phyloP scores from a whole-genome alignment of 2,329 filamentous ascomycete genomes.

The Ophiocordyceps camponoti-floridani region DNA sequence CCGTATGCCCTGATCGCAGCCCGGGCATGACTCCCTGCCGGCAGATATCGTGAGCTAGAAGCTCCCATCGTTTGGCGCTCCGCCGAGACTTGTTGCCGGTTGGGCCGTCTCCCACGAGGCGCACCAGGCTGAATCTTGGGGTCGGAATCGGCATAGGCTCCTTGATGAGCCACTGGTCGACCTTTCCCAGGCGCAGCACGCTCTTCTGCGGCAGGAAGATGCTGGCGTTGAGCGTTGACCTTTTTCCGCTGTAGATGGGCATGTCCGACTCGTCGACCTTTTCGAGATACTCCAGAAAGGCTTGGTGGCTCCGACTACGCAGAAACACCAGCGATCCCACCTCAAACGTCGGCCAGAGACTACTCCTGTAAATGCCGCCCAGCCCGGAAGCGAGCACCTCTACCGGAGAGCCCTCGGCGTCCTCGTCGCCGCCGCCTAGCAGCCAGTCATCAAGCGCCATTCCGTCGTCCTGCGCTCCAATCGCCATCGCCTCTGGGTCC shows the following conservation, averaged over 20 bases:
- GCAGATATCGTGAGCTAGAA: slow-evolving; percentile 18
- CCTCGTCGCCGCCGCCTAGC: slow-evolving; percentile 3
- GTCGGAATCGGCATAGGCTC: slow-evolving; percentile 9
- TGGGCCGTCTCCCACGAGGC: neutral
- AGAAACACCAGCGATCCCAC: slow-evolving; percentile 33
- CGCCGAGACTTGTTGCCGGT: no score
- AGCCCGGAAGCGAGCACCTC: slow-evolving; percentile 15
- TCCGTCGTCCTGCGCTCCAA: neutral
- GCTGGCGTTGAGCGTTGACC: slow-evolving; percentile 35
- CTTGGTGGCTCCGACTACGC: slow-evolving; percentile 24
- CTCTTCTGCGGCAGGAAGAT: slow-evolving; percentile 32
- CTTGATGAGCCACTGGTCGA: slow-evolving; percentile 4
- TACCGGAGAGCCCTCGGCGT: slow-evolving; percentile 6
- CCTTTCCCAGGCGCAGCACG: slow-evolving; percentile 30
- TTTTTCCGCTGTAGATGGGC: slow-evolving; percentile 26
- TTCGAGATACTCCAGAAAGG: slow-evolving; percentile 32
- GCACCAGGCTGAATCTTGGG: slow-evolving; percentile 5
- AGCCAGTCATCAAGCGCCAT: slow-evolving; percentile 1
- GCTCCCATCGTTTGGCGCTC: slow-evolving; percentile 15
- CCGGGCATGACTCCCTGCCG: slow-evolving; percentile 16
- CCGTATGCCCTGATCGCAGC: slow-evolving; percentile 19
- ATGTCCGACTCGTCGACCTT: slow-evolving; percentile 28
- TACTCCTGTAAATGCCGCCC: slow-evolving; percentile 26
- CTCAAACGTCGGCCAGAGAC: slow-evolving; percentile 35
- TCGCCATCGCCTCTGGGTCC: neutral